A percentile compares a stretch with the other conserved stretches of the same genome.
phyloP scores from a whole-genome alignment of 140 eudicot species.

The Bidens hawaiensis region DNA sequence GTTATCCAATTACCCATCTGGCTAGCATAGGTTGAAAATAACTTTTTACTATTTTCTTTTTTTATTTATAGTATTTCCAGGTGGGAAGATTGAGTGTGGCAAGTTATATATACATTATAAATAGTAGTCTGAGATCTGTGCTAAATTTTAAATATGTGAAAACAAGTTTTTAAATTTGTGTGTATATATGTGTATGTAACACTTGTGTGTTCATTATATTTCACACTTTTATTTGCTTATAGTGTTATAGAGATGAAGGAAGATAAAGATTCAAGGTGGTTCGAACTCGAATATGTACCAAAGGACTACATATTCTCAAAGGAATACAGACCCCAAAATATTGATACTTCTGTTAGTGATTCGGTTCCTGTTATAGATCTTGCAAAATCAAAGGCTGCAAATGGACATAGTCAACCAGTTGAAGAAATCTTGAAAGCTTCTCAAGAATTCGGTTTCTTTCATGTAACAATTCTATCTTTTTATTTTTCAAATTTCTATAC shows the following conservation, averaged over 20 bases:
- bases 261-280: constrained; percentile 31
- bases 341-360: constrained; percentile 29
- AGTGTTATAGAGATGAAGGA: constrained; percentile 20
- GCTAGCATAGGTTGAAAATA: constrained; percentile 16
- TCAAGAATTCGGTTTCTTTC: constrained; percentile 39
- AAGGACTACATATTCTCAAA: constrained; percentile 28
- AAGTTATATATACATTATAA: constrained; percentile 8
- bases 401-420: constrained; percentile 15
- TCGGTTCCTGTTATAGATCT: constrained; percentile 44
- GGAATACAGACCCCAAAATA: constrained; percentile 33
- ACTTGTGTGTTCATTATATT: constrained; percentile 19
- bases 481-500: not conserved
- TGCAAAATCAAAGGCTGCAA: constrained; percentile 12
- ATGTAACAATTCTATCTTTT: too few species aligned
- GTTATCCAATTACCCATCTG: constrained; percentile 17
- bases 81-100: constrained; percentile 16
- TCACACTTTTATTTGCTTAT: not conserved
- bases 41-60: not conserved
- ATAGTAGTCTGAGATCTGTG: constrained; percentile 21
- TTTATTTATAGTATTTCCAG: not conserved
- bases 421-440: constrained; percentile 34
- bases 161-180: constrained; percentile 11
- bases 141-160: not conserved
- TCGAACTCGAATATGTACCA: constrained; percentile 29
- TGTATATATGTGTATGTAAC: not conserved